phyloP scores from a whole-genome alignment of 1,139 yeast genomes.

The Pichia norvegensis region DNA sequence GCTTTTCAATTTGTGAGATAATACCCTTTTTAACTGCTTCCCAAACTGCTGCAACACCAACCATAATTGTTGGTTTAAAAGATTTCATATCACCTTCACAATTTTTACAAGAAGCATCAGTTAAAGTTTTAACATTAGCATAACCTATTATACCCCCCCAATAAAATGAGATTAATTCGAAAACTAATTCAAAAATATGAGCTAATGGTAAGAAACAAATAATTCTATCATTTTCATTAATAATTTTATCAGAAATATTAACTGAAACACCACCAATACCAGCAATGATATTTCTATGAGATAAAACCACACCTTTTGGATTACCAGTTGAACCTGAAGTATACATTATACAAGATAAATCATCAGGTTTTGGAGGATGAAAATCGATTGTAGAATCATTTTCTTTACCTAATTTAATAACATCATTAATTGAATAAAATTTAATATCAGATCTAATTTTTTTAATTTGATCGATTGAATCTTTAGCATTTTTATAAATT shows the following conservation, averaged over 20 bases:
- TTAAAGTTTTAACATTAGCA: slow-evolving; percentile 86
- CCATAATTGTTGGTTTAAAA: slow-evolving; percentile 90
- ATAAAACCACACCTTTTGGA: slow-evolving; percentile 92
- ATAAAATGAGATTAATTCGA: slow-evolving; percentile 69
- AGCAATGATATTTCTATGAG: slow-evolving; percentile 69
- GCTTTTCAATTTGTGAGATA: slow-evolving; percentile 59
- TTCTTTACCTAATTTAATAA: slow-evolving; percentile 54
- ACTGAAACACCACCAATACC: slow-evolving; percentile 78
- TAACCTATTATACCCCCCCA: slow-evolving; percentile 93
- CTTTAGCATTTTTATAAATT: slow-evolving; percentile 46
- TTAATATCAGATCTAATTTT: slow-evolving; percentile 70
- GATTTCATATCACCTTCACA: slow-evolving; percentile 84
- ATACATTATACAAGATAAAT: slow-evolving; percentile 88
- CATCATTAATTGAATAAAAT: slow-evolving; percentile 58
- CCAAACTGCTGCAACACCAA: slow-evolving; percentile 99
- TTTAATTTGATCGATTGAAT: slow-evolving; percentile 50
- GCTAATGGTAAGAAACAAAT: slow-evolving; percentile 92
- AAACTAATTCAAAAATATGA: slow-evolving; percentile 87
- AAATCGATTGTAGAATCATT: slow-evolving; percentile 29
- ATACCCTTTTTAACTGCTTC: slow-evolving; percentile 94
- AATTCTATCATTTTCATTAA: slow-evolving; percentile 54
- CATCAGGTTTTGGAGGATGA: slow-evolving; percentile 59
- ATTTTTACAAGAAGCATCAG: slow-evolving; percentile 73
- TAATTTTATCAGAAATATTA: slow-evolving; percentile 48
- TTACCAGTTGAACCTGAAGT: slow-evolving; percentile 98